Base-by-base conservation (phyloP, 2,329 filamentous ascomycete genomes). In the Trichoderma sp. region DNA sequence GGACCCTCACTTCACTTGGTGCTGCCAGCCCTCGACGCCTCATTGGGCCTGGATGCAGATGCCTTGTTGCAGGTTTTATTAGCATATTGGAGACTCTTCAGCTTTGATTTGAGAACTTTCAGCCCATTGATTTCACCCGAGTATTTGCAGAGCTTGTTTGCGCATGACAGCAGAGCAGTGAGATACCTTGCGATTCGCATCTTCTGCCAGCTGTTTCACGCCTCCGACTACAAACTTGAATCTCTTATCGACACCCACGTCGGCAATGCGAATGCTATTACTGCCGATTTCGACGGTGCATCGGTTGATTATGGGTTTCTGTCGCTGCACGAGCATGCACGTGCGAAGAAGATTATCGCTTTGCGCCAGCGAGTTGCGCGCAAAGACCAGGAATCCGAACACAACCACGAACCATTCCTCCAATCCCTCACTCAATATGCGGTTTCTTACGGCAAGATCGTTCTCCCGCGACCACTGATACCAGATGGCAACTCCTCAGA, bases 141-240 rank as follows among this genome's bases (percentile, higher is more conserved):
- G 58, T 86, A 87, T 71, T 83, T 97, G 54, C 89, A 94, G 79
- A 80, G 80, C 34, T 82, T 96, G 14, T 91, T 97, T 73, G 81
- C 83, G 63, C 86, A 90, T 76, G 75, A 80, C 58, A 84, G 85
- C 72, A 82, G 80, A 69, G 81, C 86, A 18, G 86, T 97, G 61
- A 88, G 91, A 79, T 97, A 94, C 79, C 84, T 98, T 70, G 91
- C 94, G 16, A 86, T 97, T 68, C 88, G 93, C 71, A 88, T 94
- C 69, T 91, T 97, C 72, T 94, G 91, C 75, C 84, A 93, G 71
- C 88, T 93, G 68, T 87, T 96, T 73, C 89, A 89, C 74, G 91
- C 91, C 34, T 91, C 96, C 4, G 96, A 99, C 78, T 83, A 86
- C 72, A 92, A 92, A 71, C 85, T 91, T 59, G 90, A 96, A 75